These are phyloP conservation scores for Aciculoconidium aculeatum DNA, from an alignment of 805 yeast species.

Conservation along the genomic window DNA sequence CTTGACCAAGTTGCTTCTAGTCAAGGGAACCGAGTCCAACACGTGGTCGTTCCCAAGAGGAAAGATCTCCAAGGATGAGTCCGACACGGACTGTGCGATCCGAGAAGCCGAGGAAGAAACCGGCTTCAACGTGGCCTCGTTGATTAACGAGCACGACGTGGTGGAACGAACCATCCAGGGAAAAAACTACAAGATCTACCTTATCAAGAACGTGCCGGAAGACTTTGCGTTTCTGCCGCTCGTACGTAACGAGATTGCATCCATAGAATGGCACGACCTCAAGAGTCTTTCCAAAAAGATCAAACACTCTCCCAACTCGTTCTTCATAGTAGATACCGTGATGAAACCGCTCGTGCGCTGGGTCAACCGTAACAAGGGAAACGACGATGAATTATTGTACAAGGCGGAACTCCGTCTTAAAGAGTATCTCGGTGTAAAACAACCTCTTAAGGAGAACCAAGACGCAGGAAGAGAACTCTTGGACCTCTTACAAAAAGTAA, in stretches of 20 bases:
- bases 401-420: constrained; percentile 65
- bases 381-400: constrained; percentile 54
- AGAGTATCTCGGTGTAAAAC: constrained; percentile 52
- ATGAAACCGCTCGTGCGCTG: constrained; percentile 48
- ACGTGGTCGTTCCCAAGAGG: constrained; percentile 97
- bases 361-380: constrained; percentile 47
- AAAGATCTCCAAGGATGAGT: constrained; percentile 88
- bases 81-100: constrained; percentile 81
- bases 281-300: constrained; percentile 36
- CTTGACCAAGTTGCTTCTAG: constrained; percentile 67
- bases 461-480: constrained; percentile 79
- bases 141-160: constrained; percentile 62
- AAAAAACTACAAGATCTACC: constrained; percentile 78
- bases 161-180: constrained; percentile 78
- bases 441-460: constrained; percentile 18
- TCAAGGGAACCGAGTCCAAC: constrained; percentile 74
- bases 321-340: constrained; percentile 44
- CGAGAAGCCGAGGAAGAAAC: constrained; percentile 93
- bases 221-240: constrained; percentile 68
- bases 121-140: constrained; percentile 74
- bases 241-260: constrained; percentile 83
- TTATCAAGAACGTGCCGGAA: constrained; percentile 74
- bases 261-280: constrained; percentile 73
- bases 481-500: constrained; percentile 46
- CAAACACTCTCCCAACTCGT: constrained; percentile 32